These are phyloP conservation scores for Eucommia ulmoides DNA, from an alignment of 257 asterid genomes.

Conservation along the genomic window DNA sequence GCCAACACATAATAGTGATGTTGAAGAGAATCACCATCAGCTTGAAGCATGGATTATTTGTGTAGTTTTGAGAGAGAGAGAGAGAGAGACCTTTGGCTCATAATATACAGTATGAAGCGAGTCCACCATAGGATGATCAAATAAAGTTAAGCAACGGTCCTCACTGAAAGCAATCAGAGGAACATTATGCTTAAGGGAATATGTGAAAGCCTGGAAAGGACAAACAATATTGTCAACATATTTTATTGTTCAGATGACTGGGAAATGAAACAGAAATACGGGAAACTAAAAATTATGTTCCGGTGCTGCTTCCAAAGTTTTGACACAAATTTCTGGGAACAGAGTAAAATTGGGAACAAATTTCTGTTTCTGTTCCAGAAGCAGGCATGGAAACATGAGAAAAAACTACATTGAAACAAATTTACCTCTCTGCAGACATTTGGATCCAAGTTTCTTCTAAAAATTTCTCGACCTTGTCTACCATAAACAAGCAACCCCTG, in stretches of 20 bases:
- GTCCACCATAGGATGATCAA: constrained; percentile 83
- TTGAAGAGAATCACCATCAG: too few species aligned
- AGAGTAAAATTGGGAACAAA: too few species aligned
- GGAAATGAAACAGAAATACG: background rate
- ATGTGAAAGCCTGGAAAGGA: constrained; percentile 54
- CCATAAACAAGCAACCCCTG: constrained; percentile 99
- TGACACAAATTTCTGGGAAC: too few species aligned
- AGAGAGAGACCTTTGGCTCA: constrained; percentile 74
- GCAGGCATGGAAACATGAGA: too few species aligned
- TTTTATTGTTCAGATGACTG: background rate
- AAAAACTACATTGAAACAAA: too few species aligned
- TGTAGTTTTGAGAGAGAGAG: too few species aligned
- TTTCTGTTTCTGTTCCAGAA: too few species aligned
- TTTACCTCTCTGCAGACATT: constrained; percentile 76
- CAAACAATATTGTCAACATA: background rate
- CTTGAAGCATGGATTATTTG: too few species aligned
- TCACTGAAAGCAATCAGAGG: constrained; percentile 86
- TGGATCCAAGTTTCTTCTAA: constrained; percentile 65
- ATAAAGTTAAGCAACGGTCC: constrained; percentile 72
- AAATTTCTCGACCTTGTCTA: constrained; percentile 84
- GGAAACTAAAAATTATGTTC: too few species aligned
- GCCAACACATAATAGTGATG: constrained; percentile 27
- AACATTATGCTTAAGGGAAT: constrained; percentile 64
- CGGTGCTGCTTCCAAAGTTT: too few species aligned
- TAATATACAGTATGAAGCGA: constrained; percentile 79